Conservation (phyloP, 345 rosid genomes). For the Camelina laxa region DNA sequence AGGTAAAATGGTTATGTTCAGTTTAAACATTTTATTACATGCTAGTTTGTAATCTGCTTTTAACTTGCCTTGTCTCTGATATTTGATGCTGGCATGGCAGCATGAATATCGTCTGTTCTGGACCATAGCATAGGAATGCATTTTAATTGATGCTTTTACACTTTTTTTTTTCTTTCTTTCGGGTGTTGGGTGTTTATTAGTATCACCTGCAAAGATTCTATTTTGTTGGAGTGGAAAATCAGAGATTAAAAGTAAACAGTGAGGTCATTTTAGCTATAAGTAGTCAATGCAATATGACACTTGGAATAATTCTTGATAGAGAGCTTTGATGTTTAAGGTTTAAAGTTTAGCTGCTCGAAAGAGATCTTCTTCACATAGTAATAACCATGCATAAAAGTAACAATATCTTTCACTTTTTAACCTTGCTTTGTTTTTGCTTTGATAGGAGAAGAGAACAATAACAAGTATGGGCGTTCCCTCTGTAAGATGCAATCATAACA, state of each 20-base stretch:
- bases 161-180: conserved; percentile 16
- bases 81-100: conserved; percentile 28
- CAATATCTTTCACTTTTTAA: not conserved
- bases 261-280: conserved; percentile 29
- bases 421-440: conserved; percentile 22
- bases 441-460: conserved; percentile 23
- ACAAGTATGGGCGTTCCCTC: conserved; percentile 27
- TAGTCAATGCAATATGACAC: conserved; percentile 37
- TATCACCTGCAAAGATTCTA: conserved; percentile 18
- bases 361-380: conserved; percentile 14
- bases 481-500: conserved; percentile 28
- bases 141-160: conserved; percentile 21
- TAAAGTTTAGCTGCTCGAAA: conserved; percentile 34
- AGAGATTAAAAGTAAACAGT: conserved; percentile 23
- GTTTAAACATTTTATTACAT: conserved; percentile 4
- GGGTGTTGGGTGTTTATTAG: conserved; percentile 22
- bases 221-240: conserved; percentile 31
- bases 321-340: conserved; percentile 42
- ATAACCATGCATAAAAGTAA: conserved; percentile 8
- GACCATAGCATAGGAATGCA: conserved; percentile 29
- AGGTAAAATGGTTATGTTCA: conserved; percentile 9
- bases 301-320: conserved; percentile 30
- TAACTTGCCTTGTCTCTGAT: conserved; percentile 13
- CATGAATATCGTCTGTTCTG: conserved; percentile 29
- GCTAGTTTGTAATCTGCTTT: conserved; percentile 30